Evolutionary conservation across 345 rosid genomes (phyloP).

Genomic region (Erysimum cheiranthoides): DNA sequence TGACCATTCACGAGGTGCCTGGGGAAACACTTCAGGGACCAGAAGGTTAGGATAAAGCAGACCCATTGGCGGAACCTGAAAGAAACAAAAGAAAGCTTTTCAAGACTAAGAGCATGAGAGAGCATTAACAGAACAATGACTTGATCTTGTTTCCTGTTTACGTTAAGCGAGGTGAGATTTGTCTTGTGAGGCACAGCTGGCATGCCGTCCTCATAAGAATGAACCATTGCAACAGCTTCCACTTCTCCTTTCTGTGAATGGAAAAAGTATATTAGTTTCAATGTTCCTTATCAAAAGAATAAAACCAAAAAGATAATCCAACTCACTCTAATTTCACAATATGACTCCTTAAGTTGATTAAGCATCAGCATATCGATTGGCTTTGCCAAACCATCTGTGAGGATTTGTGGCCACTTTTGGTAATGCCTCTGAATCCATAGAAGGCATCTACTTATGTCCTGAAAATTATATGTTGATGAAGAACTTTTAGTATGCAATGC

Average conservation of each 20-base stretch:
- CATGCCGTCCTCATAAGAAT: conserved; percentile 77
- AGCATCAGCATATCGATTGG: conserved; percentile 88
- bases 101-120: conserved; percentile 1
- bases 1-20: conserved; percentile 89
- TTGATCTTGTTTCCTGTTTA: conserved; percentile 36
- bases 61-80: conserved; percentile 96
- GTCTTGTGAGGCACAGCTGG: conserved; percentile 82
- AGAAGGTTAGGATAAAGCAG: conserved; percentile 86
- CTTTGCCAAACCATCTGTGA: conserved; percentile 74
- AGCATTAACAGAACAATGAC: not conserved
- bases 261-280: conserved; percentile 22
- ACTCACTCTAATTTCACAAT: conserved; percentile 78
- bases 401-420: conserved; percentile 92
- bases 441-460: conserved; percentile 98
- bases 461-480: conserved; percentile 25
- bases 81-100: conserved; percentile 15
- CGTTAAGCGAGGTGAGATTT: conserved; percentile 84
- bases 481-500: conserved; percentile 21
- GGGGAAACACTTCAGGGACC: conserved; percentile 84
- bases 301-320: conserved; percentile 15
- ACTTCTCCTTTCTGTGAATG: conserved; percentile 71
- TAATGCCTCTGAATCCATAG: conserved; percentile 96
- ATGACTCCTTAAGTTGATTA: conserved; percentile 76
- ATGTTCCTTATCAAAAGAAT: conserved; percentile 19
- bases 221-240: conserved; percentile 68